A percentile compares a stretch with the other conserved stretches of the same genome.
Conservation (phyloP, 1,284 basidiomycete genomes). For the Trichosporon inkin region DNA sequence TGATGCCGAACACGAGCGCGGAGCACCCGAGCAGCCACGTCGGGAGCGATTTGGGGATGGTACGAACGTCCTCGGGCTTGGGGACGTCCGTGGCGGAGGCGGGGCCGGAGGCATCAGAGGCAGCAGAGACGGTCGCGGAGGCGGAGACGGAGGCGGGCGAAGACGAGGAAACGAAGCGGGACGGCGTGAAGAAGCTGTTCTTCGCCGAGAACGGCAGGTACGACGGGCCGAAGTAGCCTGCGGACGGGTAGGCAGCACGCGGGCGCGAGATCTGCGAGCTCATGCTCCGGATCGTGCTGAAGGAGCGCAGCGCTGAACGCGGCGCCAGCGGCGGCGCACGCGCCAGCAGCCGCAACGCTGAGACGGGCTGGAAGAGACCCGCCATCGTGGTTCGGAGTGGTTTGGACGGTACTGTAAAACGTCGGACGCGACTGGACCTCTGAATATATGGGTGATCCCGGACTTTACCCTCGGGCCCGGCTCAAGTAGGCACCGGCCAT, state of each 20-base stretch:
- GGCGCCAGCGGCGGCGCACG: neutral
- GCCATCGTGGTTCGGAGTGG: conserved; percentile 9
- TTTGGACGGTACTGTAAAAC: neutral
- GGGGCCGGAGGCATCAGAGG: neutral
- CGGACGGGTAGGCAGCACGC: neutral
- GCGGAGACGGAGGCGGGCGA: neutral
- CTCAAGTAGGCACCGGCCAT: neutral
- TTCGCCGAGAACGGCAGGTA: conserved; percentile 15
- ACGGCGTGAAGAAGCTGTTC: conserved; percentile 19
- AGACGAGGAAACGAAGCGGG: conserved; percentile 16
- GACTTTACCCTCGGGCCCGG: neutral
- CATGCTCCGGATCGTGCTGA: conserved; percentile 1
- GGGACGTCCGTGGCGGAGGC: conserved; percentile 7
- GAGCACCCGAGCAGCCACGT: conserved; percentile 79
- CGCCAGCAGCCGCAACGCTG: conserved; percentile 14
- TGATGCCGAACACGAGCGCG: conserved; percentile 80
- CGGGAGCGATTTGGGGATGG: conserved; percentile 68
- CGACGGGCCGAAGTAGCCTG: conserved; percentile 18
- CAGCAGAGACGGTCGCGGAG: neutral
- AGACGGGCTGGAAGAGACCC: conserved; percentile 14
- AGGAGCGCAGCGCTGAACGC: neutral
- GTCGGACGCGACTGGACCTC: neutral
- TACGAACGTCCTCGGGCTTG: conserved; percentile 52
- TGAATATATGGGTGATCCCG: conserved; percentile 6
- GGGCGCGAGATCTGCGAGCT: conserved; percentile 6